Evolutionary conservation across 768 basidiomycete genomes (phyloP).

Genomic region (Neoboletus magnificus): DNA sequence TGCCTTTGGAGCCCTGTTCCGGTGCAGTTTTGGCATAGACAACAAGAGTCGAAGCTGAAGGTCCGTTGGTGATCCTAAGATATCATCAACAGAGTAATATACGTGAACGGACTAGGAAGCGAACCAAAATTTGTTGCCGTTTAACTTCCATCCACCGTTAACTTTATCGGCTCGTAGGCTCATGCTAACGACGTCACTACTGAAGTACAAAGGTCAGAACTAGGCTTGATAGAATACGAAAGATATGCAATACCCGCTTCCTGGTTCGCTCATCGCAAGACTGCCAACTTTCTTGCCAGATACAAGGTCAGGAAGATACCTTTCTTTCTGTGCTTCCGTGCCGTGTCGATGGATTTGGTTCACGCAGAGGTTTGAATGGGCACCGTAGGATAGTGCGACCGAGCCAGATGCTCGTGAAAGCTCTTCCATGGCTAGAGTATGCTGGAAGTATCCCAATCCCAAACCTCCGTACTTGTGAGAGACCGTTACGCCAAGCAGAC

Average conservation of each 20-base stretch:
- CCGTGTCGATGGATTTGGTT: conserved; percentile 86
- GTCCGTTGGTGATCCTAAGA: conserved; percentile 91
- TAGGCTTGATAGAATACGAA: background rate
- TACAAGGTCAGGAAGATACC: conserved; percentile 80
- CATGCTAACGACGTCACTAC: conserved; percentile 95
- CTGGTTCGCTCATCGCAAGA: conserved; percentile 92
- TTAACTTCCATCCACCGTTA: conserved; percentile 72
- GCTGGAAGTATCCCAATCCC: conserved; percentile 79
- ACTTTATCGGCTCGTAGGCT: conserved; percentile 75
- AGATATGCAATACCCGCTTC: conserved; percentile 51
- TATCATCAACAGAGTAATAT: background rate
- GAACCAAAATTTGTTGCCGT: conserved; percentile 93
- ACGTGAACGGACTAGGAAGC: background rate
- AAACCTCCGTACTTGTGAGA: conserved; percentile 79
- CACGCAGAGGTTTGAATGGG: conserved; percentile 87
- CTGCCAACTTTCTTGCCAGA: conserved; percentile 82
- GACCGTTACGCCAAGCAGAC: conserved; percentile 84
- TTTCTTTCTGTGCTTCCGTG: conserved; percentile 72
- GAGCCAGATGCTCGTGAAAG: conserved; percentile 88
- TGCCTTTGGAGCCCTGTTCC: conserved; percentile 76
- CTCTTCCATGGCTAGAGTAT: conserved; percentile 93
- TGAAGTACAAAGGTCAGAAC: conserved; percentile 6
- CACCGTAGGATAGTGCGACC: conserved; percentile 88
- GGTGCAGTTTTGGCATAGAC: conserved; percentile 91
- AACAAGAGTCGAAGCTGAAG: conserved; percentile 83